Evolutionary conservation across 2,329 filamentous ascomycete genomes (phyloP), one percentile per base, ranked within the genome.

Genomic region (Alternaria panax): DNA sequence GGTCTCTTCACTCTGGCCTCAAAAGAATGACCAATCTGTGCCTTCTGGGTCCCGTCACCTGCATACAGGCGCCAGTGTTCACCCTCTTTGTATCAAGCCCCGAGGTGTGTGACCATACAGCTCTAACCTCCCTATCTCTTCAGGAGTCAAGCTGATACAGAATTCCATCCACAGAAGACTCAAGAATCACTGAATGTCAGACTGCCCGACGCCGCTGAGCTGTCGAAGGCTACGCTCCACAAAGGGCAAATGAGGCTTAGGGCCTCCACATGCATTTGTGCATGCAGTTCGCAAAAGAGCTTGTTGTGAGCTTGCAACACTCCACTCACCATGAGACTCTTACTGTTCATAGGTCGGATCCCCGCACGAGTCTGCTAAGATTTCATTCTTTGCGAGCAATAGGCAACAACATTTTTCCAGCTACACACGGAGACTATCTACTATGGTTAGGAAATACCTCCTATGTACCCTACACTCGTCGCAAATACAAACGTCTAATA

Each of bases 1-100:
- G 66, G 64, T 66, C 69, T 67, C 68, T 71, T 70, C 67, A 69
- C 64, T 65, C 55, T 65, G 53, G 47, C 50, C 51, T 43, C 50
- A 51, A 63, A 56, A 57, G 51, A 56, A 52, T 52, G 45, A 48
- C 22, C 45, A 58, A 62, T 67, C 64, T 62, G 65, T 54, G 57
- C 54, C 50, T 54, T 56, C 58, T 61, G 52, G 59, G 53, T 56
- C 64, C 62, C 58, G 46, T 48, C 54, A 59, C 47, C 63, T 60
- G 63, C 65, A 75, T 72, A 69, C 69, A 67, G 54, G 50, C 51
- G 54, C 52, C 42, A 40, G 30, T 48, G 32, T 50, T 57, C 38
- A 51, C 62, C 48, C 45, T 48, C 54, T 57, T 45, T 50, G 52
- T 57, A 59, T 67, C 54, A 55, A 55, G 57, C 65, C 27, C 45